Conservation (phyloP, 768 basidiomycete genomes). For the Podaxis pistillaris region DNA sequence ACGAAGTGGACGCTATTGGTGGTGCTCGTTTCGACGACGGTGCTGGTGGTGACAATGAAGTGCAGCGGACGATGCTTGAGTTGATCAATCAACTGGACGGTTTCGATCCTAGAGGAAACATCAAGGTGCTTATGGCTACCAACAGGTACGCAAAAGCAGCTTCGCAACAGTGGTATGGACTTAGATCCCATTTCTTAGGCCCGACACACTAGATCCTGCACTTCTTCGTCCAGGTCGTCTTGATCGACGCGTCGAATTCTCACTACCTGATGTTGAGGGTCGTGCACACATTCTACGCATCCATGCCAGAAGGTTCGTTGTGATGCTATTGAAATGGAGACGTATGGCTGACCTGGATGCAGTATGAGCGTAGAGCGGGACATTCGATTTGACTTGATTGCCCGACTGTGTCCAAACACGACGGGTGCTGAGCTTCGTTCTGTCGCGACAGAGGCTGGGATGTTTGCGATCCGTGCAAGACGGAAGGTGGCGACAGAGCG, state of each 20-base stretch:
- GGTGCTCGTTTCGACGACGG: constrained; percentile 98
- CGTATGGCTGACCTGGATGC: not conserved
- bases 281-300: constrained; percentile 96
- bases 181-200: constrained; percentile 45
- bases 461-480: constrained; percentile 97
- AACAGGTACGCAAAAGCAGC: constrained; percentile 66
- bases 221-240: constrained; percentile 93
- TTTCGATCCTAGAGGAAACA: constrained; percentile 98
- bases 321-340: not conserved
- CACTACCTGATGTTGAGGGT: constrained; percentile 91
- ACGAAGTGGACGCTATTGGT: constrained; percentile 98
- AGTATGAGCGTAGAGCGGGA: constrained; percentile 98
- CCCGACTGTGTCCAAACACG: constrained; percentile 94
- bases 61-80: constrained; percentile 99
- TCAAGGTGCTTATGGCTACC: constrained; percentile 99
- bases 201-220: constrained; percentile 97
- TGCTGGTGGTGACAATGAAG: constrained; percentile 98
- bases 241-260: constrained; percentile 96
- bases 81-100: constrained; percentile 98
- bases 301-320: constrained; percentile 82
- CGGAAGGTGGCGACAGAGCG: constrained; percentile 97
- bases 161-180: not conserved
- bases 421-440: constrained; percentile 98
- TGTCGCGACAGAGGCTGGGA: constrained; percentile 99
- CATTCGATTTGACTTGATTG: constrained; percentile 97